Conservation (phyloP, 1,284 basidiomycete genomes). For the Pseudozyma sp. region DNA sequence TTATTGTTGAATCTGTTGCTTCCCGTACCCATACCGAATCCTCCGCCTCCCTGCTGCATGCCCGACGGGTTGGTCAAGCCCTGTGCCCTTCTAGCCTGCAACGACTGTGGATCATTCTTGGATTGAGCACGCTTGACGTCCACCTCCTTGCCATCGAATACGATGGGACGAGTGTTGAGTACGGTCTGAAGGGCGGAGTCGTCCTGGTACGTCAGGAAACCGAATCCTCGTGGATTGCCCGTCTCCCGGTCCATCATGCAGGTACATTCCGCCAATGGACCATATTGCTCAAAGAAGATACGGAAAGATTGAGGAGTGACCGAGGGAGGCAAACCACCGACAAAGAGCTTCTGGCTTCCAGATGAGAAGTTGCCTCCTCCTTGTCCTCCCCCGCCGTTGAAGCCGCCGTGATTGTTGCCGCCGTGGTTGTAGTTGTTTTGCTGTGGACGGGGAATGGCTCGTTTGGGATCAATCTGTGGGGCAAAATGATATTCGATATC, state of each 20-base stretch:
- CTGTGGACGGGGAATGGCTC: slow-evolving; percentile 85
- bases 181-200: slow-evolving; percentile 83
- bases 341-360: slow-evolving; percentile 77
- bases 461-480: slow-evolving; percentile 94
- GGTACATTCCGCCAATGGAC: slow-evolving; percentile 93
- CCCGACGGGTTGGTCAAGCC: slow-evolving; percentile 18
- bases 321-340: slow-evolving; percentile 89
- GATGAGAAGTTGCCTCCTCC: background rate
- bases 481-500: background rate
- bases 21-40: slow-evolving; percentile 21
- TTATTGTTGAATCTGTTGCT: slow-evolving; percentile 71
- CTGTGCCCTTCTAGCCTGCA: slow-evolving; percentile 38
- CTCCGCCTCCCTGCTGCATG: slow-evolving; percentile 16
- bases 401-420: slow-evolving; percentile 3
- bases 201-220: slow-evolving; percentile 92
- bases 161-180: slow-evolving; percentile 62
- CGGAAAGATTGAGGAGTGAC: slow-evolving; percentile 95
- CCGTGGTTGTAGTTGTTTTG: slow-evolving; percentile 32
- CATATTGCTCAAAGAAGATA: slow-evolving; percentile 87
- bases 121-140: slow-evolving; percentile 79
- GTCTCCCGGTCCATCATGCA: slow-evolving; percentile 99
- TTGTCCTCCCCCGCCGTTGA: slow-evolving; percentile 7
- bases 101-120: slow-evolving; percentile 40
- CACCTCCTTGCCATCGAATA: slow-evolving; percentile 76
- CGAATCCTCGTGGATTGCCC: slow-evolving; percentile 94